Evolutionary conservation across 768 basidiomycete genomes (phyloP), one percentile per base, ranked within the genome.

Genomic region (Termitomyces sp.): DNA sequence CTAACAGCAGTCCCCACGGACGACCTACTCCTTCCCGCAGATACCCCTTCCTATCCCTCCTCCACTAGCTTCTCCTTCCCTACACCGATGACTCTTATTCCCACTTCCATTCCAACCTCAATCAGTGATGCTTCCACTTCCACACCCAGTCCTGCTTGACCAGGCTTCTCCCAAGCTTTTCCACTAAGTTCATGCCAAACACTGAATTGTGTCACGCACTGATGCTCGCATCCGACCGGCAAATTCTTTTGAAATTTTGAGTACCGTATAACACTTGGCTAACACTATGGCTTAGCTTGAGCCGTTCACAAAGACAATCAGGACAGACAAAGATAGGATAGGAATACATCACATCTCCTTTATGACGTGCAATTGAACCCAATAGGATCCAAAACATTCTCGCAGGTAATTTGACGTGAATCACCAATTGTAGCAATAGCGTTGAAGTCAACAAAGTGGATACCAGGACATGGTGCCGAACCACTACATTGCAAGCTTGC

Each of bases 21-120:
- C 55, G 71, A 76, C 57, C 72, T 82, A 10, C 67, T 83, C 1
- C 72, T 80, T 8, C 73, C 77, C 2, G 69, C 77, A 5, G 74
- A 76, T 34, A 62, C 57, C 22, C 16, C 56, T 56, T 54, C 58
- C 65, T 26, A 53, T 67, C 22, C 69, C 72, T 7, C 51, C n/a
- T 34, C 43, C 37, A 45, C 45, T 18, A 46, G 43, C n/a, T 51
- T 51, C 36, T 27, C 44, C 27, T 46, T 52, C 43, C 39, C 55
- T 22, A 56, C 55, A 5, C 55, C 55, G 20, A 67, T 71, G 20
- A 8, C 61, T 66, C 37, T 71, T 68, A 7, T 54, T 8, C 53
- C 53, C 22, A 68, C 71, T 4, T 57, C 72, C 34, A 72, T 72
- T 18, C 65, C 73, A 22, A 62, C 69, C 5, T 54, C 65, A 27